Conservation (phyloP, 441 rosid genomes). For the Euphorbia celastroides region DNA sequence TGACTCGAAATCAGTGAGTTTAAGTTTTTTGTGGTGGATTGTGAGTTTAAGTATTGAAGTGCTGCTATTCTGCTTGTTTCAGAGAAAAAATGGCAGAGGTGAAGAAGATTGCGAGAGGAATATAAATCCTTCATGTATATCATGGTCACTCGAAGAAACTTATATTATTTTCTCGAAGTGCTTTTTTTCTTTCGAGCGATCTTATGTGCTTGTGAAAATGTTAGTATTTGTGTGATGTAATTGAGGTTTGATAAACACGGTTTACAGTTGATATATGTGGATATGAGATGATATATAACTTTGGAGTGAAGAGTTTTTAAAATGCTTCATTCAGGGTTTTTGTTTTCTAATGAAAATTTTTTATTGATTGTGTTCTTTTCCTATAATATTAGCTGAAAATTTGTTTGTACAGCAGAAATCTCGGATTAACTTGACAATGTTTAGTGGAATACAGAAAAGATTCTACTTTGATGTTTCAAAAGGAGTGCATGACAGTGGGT, state of each 20-base stretch:
- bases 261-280: slow-evolving; percentile 23
- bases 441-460: too few species aligned
- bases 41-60: too few species aligned
- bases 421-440: too few species aligned
- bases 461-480: too few species aligned
- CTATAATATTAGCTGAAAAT: too few species aligned
- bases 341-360: too few species aligned
- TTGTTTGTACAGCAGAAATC: too few species aligned
- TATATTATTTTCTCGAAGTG: too few species aligned
- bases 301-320: neutral
- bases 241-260: slow-evolving; percentile 27
- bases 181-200: slow-evolving; percentile 9
- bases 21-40: too few species aligned
- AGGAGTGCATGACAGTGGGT: too few species aligned
- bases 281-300: slow-evolving; percentile 16
- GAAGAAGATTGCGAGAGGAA: slow-evolving; percentile 33
- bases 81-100: slow-evolving; percentile 95
- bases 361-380: too few species aligned
- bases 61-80: slow-evolving; percentile 26
- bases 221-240: slow-evolving; percentile 30
- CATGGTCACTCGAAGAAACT: slow-evolving; percentile 2
- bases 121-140: slow-evolving; percentile 32
- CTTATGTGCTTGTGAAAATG: slow-evolving; percentile 20
- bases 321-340: slow-evolving; percentile 1
- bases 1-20: neutral